Percentiles rank a stretch among this genome's conserved stretches.
Conservation (phyloP, 495 filamentous ascomycete genomes). For the Aspergillus taichungensis region DNA sequence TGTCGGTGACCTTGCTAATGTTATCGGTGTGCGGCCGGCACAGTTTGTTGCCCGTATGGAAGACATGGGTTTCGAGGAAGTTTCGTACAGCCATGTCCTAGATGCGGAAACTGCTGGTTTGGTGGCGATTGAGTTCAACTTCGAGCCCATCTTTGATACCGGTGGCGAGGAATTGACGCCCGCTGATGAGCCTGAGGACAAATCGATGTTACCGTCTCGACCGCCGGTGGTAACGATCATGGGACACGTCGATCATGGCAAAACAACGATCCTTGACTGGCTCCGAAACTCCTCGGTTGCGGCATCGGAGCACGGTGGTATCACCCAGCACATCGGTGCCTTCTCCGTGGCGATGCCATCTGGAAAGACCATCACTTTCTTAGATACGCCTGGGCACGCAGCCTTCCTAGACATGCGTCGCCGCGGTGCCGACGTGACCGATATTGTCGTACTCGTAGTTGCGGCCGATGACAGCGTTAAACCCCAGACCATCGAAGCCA, state of each 20-base stretch:
- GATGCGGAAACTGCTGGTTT: slow-evolving; percentile 85
- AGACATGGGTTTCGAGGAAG: slow-evolving; percentile 70
- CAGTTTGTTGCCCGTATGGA: slow-evolving; percentile 68
- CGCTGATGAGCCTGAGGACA: slow-evolving; percentile 60
- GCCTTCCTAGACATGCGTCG: slow-evolving; percentile 95
- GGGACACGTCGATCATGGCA: slow-evolving; percentile 99
- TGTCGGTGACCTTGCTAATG: slow-evolving; percentile 72
- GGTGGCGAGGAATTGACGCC: slow-evolving; percentile 64
- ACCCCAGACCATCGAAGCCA: slow-evolving; percentile 92
- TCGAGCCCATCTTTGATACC: slow-evolving; percentile 74
- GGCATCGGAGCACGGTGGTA: slow-evolving; percentile 87
- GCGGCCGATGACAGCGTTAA: slow-evolving; percentile 97
- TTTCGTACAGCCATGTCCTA: slow-evolving; percentile 69
- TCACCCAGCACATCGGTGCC: slow-evolving; percentile 99
- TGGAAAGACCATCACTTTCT: slow-evolving; percentile 86
- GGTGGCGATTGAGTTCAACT: slow-evolving; percentile 88
- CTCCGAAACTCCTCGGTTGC: slow-evolving; percentile 88
- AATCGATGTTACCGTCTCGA: slow-evolving; percentile 56
- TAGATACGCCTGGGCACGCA: slow-evolving; percentile 94
- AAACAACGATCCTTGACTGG: slow-evolving; percentile 93
- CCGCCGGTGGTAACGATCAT: slow-evolving; percentile 98
- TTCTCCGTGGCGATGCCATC: slow-evolving; percentile 84
- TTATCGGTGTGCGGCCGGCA: slow-evolving; percentile 61
- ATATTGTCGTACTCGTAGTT: slow-evolving; percentile 93
- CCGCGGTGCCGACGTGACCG: slow-evolving; percentile 89